Evolutionary conservation across 768 basidiomycete species (phyloP).

Genomic region (Royoungia palumana): DNA sequence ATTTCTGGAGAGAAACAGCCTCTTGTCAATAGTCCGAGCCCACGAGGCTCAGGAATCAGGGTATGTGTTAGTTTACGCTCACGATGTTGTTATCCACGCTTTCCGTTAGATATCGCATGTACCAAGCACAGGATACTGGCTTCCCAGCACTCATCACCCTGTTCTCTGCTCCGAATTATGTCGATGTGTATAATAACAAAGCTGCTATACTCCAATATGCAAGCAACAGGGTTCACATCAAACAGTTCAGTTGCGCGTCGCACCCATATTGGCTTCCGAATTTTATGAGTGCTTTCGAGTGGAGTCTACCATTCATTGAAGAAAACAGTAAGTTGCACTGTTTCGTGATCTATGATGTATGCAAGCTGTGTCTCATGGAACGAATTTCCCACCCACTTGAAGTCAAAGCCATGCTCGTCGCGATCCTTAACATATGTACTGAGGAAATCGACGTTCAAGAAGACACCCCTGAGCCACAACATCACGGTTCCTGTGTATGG

Average conservation of each 20-base stretch:
- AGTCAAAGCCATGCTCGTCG: conserved; percentile 99
- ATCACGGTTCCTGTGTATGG: conserved; percentile 35
- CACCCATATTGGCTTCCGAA: conserved; percentile 96
- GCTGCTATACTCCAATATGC: conserved; percentile 97
- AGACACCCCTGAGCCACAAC: conserved; percentile 20
- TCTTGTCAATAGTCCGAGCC: conserved; percentile 91
- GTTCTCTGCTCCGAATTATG: conserved; percentile 97
- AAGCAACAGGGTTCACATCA: conserved; percentile 93
- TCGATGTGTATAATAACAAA: conserved; percentile 97
- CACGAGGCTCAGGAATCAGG: conserved; percentile 98
- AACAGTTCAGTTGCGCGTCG: conserved; percentile 76
- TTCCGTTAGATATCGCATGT: conserved; percentile 75
- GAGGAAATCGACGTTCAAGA: conserved; percentile 93
- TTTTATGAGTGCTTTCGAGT: conserved; percentile 97
- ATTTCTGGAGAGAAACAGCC: conserved; percentile 87
- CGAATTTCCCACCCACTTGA: conserved; percentile 30
- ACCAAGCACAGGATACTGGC: conserved; percentile 86
- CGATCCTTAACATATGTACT: conserved; percentile 91
- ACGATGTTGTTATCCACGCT: neutral
- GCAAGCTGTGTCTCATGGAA: no score
- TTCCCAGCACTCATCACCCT: conserved; percentile 98
- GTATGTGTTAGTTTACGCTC: conserved; percentile 39
- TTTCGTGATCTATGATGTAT: neutral
- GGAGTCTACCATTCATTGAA: conserved; percentile 96
- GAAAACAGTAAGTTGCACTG: conserved; percentile 73